A percentile compares a stretch with the other conserved stretches of the same genome.
These are phyloP conservation scores for Diplocarpon rosae DNA, from an alignment of 2,329 filamentous ascomycete genomes.

Conservation along the genomic window DNA sequence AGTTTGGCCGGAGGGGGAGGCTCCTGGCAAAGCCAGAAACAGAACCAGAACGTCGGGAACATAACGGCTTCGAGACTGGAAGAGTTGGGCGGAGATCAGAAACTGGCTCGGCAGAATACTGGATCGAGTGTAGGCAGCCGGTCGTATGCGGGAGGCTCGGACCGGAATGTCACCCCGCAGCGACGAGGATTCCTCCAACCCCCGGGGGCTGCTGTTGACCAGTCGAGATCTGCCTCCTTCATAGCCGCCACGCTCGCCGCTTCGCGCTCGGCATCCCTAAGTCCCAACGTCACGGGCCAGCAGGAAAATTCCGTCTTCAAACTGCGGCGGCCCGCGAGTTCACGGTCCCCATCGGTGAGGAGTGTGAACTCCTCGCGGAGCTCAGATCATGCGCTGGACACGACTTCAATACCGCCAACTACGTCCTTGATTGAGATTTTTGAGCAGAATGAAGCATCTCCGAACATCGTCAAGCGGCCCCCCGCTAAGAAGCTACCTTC, in stretches of 20 bases:
- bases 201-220: slow-evolving; percentile 9
- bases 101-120: slow-evolving; percentile 11
- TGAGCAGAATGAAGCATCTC: slow-evolving; percentile 36
- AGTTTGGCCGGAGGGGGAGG: slow-evolving; percentile 28
- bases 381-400: slow-evolving; percentile 36
- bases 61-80: slow-evolving; percentile 24
- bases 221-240: slow-evolving; percentile 42
- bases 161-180: slow-evolving; percentile 8
- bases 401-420: slow-evolving; percentile 48
- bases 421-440: slow-evolving; percentile 58
- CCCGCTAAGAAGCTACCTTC: slow-evolving; percentile 6
- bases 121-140: slow-evolving; percentile 15
- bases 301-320: slow-evolving; percentile 6
- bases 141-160: slow-evolving; percentile 8
- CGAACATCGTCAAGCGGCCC: slow-evolving; percentile 8
- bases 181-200: slow-evolving; percentile 13
- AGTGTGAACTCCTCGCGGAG: slow-evolving; percentile 17
- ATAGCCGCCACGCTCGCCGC: slow-evolving; percentile 53
- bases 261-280: slow-evolving; percentile 46
- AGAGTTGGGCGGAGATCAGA: slow-evolving; percentile 6
- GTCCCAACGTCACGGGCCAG: slow-evolving; percentile 30
- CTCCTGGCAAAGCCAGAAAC: not conserved
- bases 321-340: not conserved
- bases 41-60: not conserved
- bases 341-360: slow-evolving; percentile 13